Conservation (phyloP, 441 rosid species). For the Macaranga tanarius region DNA sequence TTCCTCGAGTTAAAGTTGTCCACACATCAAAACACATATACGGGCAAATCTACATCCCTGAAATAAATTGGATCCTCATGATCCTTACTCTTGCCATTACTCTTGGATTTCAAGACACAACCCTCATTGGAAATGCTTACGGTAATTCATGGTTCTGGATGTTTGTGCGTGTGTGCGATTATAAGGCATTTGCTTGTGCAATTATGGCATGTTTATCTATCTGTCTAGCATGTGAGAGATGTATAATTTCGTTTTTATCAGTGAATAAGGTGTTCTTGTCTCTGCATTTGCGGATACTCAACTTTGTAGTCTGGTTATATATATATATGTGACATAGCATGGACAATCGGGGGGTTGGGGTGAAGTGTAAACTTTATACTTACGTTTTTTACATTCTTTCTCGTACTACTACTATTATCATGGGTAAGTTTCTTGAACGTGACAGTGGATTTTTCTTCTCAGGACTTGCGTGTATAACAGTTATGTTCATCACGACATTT, state of each 20-base stretch:
- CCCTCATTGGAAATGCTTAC: conserved; percentile 85
- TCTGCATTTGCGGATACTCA: background rate
- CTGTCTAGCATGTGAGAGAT: background rate
- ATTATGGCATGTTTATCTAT: background rate
- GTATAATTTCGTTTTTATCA: background rate
- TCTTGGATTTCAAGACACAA: conserved; percentile 70
- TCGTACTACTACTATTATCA: background rate
- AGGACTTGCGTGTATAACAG: conserved; percentile 87
- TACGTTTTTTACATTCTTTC: background rate
- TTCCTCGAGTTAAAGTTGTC: conserved; percentile 91
- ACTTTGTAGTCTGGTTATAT: background rate
- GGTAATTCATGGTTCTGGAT: conserved; percentile 44
- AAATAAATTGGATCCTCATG: conserved; percentile 97
- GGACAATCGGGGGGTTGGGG: background rate
- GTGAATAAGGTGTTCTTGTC: background rate
- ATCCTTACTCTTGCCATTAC: conserved; percentile 76
- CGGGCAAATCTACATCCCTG: conserved; percentile 96
- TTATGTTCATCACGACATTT: conserved; percentile 82
- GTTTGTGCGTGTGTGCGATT: background rate
- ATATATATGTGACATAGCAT: background rate
- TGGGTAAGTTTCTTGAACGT: conserved; percentile 13
- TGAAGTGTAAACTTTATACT: background rate
- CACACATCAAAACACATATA: conserved; percentile 74
- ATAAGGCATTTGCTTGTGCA: background rate
- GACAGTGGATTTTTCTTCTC: conserved; percentile 30